phyloP scores from a whole-genome alignment of 768 basidiomycete genomes.

The Leccinum broughii region DNA sequence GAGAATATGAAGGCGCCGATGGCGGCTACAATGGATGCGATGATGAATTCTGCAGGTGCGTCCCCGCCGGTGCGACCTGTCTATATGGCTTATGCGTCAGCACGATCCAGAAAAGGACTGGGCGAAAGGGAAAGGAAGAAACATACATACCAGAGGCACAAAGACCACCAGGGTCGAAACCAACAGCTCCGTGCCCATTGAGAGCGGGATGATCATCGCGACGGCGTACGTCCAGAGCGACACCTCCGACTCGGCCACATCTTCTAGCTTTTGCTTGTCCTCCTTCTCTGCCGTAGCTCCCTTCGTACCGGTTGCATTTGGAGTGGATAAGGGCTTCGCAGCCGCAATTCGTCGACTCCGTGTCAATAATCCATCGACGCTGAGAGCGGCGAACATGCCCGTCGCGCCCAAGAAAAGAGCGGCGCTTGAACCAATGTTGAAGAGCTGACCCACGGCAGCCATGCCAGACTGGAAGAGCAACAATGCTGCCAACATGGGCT shows the following conservation, averaged over 20 bases:
- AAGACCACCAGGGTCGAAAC: constrained; percentile 79
- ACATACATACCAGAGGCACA: constrained; percentile 71
- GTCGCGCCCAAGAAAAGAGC: constrained; percentile 64
- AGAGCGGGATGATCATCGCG: constrained; percentile 54
- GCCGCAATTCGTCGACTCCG: constrained; percentile 20
- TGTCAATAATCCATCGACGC: constrained; percentile 48
- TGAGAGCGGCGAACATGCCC: constrained; percentile 57
- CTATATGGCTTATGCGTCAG: constrained; percentile 37
- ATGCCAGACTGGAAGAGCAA: constrained; percentile 59
- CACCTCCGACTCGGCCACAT: constrained; percentile 35
- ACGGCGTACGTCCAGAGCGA: constrained; percentile 65
- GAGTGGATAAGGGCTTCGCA: not conserved
- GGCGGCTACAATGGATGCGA: constrained; percentile 71
- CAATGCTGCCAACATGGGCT: constrained; percentile 56
- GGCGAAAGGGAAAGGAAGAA: not conserved
- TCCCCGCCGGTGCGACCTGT: constrained; percentile 82
- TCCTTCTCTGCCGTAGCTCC: not conserved
- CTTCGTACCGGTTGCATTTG: constrained; percentile 1
- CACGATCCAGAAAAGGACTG: constrained; percentile 4
- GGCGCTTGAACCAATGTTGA: constrained; percentile 75
- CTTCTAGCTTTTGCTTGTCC: not conserved
- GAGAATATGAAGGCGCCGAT: constrained; percentile 60
- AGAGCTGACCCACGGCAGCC: constrained; percentile 60
- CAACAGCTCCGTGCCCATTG: constrained; percentile 57
- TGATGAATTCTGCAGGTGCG: constrained; percentile 86